Evolutionary conservation across 208 protist species (phyloP).

Genomic region (Acanthamoeba polyphaga): DNA sequence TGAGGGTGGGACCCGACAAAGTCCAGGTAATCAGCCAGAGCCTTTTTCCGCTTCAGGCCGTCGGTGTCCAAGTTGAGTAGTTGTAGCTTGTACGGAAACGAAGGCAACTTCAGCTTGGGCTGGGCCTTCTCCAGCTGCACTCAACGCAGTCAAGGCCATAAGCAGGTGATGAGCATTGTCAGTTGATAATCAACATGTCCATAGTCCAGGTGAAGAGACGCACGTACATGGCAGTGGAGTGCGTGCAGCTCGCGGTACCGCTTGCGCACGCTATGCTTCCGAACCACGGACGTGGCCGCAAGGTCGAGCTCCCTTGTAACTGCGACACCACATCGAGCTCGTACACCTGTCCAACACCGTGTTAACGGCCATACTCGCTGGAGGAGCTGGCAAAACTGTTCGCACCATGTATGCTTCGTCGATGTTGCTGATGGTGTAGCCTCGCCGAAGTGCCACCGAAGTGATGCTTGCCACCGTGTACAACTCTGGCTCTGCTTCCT

Average conservation of each 20-base stretch:
- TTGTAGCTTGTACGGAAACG: background rate
- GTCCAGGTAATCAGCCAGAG: background rate
- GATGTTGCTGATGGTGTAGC: conserved; percentile 6
- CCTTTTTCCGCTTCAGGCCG: background rate
- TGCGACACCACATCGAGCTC: background rate
- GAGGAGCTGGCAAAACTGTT: background rate
- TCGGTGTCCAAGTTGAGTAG: background rate
- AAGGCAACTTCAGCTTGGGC: background rate
- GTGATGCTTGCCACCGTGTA: background rate
- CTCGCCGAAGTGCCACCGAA: background rate
- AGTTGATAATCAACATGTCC: too few relatives aligned
- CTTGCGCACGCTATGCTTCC: background rate
- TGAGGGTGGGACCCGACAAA: background rate
- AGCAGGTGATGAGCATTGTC: background rate
- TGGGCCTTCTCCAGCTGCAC: background rate
- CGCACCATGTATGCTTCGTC: conserved; percentile 5
- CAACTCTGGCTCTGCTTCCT: background rate
- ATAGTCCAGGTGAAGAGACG: background rate
- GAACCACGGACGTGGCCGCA: background rate
- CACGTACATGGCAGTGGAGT: background rate
- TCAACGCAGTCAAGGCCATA: background rate
- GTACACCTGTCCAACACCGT: background rate
- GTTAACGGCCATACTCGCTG: background rate
- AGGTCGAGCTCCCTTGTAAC: background rate
- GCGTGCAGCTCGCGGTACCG: conserved; percentile 19